These are phyloP conservation scores for Arachnopeziza araneosa DNA, from an alignment of 2,329 filamentous ascomycete species.

Conservation along the genomic window DNA sequence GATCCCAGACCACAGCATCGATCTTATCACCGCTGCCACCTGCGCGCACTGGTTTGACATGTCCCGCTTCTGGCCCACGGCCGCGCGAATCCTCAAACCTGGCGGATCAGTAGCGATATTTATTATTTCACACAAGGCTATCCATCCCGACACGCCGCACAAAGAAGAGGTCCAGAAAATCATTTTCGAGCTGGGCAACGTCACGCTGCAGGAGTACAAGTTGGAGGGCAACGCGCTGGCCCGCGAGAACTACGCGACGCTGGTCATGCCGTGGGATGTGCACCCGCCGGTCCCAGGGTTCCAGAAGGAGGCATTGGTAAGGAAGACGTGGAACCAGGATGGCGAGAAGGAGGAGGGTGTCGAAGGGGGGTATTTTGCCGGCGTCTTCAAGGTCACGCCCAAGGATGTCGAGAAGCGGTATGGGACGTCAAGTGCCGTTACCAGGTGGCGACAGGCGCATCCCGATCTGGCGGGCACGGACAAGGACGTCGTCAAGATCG, in stretches of 20 bases:
- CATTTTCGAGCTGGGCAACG: not conserved
- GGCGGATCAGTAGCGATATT: constrained; percentile 39
- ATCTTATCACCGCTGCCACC: constrained; percentile 22
- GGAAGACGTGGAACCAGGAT: constrained; percentile 7
- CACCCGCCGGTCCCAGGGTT: constrained; percentile 25
- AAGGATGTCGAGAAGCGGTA: constrained; percentile 19
- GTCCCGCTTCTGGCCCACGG: constrained; percentile 37
- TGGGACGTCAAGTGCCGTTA: constrained; percentile 33
- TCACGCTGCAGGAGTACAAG: constrained; percentile 24
- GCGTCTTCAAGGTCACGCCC: not conserved
- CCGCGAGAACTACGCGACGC: constrained; percentile 30
- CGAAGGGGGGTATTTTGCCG: constrained; percentile 3
- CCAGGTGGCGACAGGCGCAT: constrained; percentile 34
- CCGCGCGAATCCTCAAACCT: constrained; percentile 38
- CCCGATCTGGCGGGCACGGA: constrained; percentile 31
- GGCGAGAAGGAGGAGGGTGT: constrained; percentile 5
- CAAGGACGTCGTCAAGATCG: constrained; percentile 28
- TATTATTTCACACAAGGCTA: not conserved
- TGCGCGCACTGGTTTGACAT: constrained; percentile 46
- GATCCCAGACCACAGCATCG: constrained; percentile 14
- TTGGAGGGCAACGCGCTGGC: constrained; percentile 35
- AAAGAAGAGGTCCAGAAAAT: not conserved
- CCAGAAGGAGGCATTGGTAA: constrained; percentile 16
- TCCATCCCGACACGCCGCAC: not conserved
- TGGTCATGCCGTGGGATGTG: constrained; percentile 31